Percentiles rank a stretch among this genome's conserved stretches.
Conservation (phyloP, 257 asterid genomes). For the Lantana camara region DNA sequence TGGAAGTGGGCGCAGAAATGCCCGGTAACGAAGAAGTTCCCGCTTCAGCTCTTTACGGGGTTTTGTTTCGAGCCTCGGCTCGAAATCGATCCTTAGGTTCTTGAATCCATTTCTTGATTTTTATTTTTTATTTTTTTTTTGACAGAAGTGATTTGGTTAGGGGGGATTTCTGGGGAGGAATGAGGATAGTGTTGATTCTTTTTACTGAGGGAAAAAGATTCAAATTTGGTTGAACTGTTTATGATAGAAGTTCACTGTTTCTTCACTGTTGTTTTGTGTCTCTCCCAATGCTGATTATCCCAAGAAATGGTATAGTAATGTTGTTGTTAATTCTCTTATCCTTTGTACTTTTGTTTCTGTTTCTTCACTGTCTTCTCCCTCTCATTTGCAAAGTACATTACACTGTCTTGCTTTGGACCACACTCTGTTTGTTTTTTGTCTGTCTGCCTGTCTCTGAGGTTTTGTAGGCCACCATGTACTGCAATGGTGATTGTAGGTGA, state of each 20-base stretch:
- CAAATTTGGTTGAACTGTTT: conserved; percentile 3
- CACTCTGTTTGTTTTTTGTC: too few relatives aligned
- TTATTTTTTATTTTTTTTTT: neutral
- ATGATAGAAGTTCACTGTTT: neutral
- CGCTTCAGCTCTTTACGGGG: conserved; percentile 84
- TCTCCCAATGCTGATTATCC: too few relatives aligned
- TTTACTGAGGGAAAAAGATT: conserved; percentile 20
- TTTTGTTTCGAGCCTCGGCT: conserved; percentile 89
- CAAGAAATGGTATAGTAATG: too few relatives aligned
- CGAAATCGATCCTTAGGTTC: conserved; percentile 54
- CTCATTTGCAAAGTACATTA: neutral
- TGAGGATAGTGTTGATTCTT: conserved; percentile 32
- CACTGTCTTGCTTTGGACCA: conserved; percentile 11
- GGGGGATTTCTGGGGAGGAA: conserved; percentile 25
- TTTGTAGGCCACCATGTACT: neutral
- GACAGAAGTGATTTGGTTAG: too few relatives aligned
- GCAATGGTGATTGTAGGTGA: conserved; percentile 2
- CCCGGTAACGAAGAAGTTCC: conserved; percentile 71
- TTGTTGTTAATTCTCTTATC: too few relatives aligned
- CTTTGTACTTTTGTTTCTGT: neutral
- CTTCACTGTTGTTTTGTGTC: too few relatives aligned
- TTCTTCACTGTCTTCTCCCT: conserved; percentile 7
- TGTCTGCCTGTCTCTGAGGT: too few relatives aligned
- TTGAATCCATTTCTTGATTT: neutral
- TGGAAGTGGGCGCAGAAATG: conserved; percentile 89